Percentiles rank a stretch among this genome's conserved stretches.
Conservation (phyloP, 768 basidiomycete genomes). For the Calocybe cyanea region DNA sequence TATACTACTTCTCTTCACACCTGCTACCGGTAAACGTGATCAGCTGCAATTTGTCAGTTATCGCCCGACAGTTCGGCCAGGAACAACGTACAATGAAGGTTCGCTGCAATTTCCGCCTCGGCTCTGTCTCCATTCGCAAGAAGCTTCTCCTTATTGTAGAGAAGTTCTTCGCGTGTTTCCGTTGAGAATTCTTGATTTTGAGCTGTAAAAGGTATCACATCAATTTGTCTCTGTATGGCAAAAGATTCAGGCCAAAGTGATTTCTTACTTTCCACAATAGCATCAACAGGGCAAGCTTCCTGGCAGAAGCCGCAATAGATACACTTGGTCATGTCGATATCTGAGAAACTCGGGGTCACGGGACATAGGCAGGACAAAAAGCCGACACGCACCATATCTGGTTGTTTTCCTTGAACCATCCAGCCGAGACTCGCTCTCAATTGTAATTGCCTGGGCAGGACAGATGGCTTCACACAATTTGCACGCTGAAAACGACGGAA, state of each 20-base stretch:
- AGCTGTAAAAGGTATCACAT: conserved; percentile 40
- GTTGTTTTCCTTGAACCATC: conserved; percentile 97
- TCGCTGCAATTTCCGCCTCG: conserved; percentile 97
- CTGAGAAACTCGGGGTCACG: conserved; percentile 34
- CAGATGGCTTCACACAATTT: conserved; percentile 99
- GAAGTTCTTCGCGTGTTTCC: conserved; percentile 95
- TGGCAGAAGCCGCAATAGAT: conserved; percentile 99
- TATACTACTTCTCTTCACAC: conserved; percentile 14
- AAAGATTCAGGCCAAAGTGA: not conserved
- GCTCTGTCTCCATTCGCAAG: conserved; percentile 94
- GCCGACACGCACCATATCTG: conserved; percentile 72
- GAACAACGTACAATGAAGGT: conserved; percentile 62
- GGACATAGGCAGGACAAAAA: conserved; percentile 1
- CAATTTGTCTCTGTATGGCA: conserved; percentile 1
- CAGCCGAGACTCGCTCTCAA: conserved; percentile 93
- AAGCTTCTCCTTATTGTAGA: conserved; percentile 99
- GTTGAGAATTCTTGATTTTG: conserved; percentile 98
- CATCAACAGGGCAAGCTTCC: conserved; percentile 99
- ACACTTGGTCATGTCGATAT: conserved; percentile 99
- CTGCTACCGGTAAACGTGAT: conserved; percentile 78
- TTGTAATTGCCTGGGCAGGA: conserved; percentile 98
- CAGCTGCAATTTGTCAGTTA: conserved; percentile 45
- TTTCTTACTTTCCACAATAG: conserved; percentile 93
- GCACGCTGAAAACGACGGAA: conserved; percentile 58
- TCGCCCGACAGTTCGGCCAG: conserved; percentile 12